A percentile compares a stretch with the other conserved stretches of the same genome.
Conservation (phyloP, 495 filamentous ascomycete species). For the Sordaria brevicollis region DNA sequence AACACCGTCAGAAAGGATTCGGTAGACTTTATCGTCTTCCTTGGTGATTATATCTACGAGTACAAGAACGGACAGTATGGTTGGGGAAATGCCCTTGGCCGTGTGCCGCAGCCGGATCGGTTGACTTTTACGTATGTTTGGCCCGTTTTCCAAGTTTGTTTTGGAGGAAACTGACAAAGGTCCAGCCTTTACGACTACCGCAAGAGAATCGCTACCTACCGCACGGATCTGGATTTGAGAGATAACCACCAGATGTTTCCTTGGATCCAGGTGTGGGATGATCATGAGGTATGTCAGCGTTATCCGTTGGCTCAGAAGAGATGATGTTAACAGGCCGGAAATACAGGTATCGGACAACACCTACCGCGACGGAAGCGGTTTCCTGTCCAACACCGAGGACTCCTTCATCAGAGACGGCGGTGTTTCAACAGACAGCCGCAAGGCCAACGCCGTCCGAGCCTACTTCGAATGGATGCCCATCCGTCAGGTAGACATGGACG, state of each 20-base stretch:
- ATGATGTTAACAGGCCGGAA: neutral
- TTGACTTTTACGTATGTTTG: slow-evolving; percentile 34
- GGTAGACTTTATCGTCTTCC: slow-evolving; percentile 55
- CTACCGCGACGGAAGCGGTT: slow-evolving; percentile 44
- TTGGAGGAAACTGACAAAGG: slow-evolving; percentile 12
- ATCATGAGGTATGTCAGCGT: slow-evolving; percentile 34
- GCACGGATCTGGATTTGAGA: slow-evolving; percentile 51
- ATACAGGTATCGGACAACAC: slow-evolving; percentile 50
- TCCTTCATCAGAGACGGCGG: slow-evolving; percentile 50
- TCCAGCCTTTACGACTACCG: slow-evolving; percentile 50
- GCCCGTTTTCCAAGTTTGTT: slow-evolving; percentile 23
- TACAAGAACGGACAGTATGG: slow-evolving; percentile 47
- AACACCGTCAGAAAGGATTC: slow-evolving; percentile 56
- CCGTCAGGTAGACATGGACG: slow-evolving; percentile 57
- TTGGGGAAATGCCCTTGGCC: slow-evolving; percentile 38
- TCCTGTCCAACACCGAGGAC: slow-evolving; percentile 49
- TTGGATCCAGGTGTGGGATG: slow-evolving; percentile 65
- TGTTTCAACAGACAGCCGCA: slow-evolving; percentile 51
- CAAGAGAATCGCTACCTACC: slow-evolving; percentile 47
- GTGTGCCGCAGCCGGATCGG: slow-evolving; percentile 44
- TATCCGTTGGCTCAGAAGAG: neutral
- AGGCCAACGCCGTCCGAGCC: slow-evolving; percentile 51
- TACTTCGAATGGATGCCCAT: slow-evolving; percentile 65
- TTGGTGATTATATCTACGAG: slow-evolving; percentile 65
- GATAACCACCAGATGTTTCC: slow-evolving; percentile 47